Evolutionary conservation across 192 early-diverging fungal species (phyloP), one percentile per base, ranked within the genome.

Genomic region (Coemansia sp.): DNA sequence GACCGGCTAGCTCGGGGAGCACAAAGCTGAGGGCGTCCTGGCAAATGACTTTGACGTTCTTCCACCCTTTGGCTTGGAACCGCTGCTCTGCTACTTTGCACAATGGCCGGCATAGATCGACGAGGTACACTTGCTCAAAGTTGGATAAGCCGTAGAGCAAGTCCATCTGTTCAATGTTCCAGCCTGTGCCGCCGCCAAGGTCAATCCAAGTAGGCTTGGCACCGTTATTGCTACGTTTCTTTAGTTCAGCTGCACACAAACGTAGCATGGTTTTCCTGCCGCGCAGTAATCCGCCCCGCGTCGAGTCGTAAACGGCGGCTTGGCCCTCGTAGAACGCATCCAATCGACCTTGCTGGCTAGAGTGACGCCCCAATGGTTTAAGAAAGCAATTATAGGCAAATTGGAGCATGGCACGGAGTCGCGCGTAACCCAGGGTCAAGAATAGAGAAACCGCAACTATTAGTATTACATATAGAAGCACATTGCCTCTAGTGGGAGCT

Each of bases 271-370:
- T 91, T 62, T 69, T 85, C 29, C 92, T 82, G 27, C 93, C 92
- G 58, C 92, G 87, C 27, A 95, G 77, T 47, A 95, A 75, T 40
- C 87, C 67, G 13, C 80, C 68, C 29, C 93, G 88, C 20, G 93
- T 92, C 1, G 85, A 85, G 65, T 95, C 93, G 66, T 92, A 95
- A 9, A 93, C 86, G 13, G 87, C 84, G 10, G 93, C 92, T 64
- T 93, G 92, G 61, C 88, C 87, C 68, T 87, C 81, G 72, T 95
- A 95, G 72, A 95, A 95, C 30, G 84, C 77, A 73, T 95, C 90
- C 24, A 95, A 75, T 13, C 92, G 87, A 34, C 79, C 80, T 62
- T 93, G 90, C 58, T 91, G 88, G 39, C 87, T 86, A 8, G 86
- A 85, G 58, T 90, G 86, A 35, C 85, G 69, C 13, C 89, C 86